Conservation (phyloP, 352 stramenopile species). For the Phytophthora melonis region DNA sequence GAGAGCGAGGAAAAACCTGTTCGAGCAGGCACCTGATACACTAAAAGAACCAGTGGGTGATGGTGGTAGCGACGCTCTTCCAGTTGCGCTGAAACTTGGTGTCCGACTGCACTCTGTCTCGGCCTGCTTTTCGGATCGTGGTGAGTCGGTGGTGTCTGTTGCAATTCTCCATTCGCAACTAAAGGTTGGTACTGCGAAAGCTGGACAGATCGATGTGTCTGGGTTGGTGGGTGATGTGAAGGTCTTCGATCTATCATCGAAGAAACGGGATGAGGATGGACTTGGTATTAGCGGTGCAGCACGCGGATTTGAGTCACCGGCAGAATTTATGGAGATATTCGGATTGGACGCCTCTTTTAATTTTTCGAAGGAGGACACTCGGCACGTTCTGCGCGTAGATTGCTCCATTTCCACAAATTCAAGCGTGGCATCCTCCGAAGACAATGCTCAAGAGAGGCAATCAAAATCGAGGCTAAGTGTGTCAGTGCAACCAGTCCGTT, state of each 20-base stretch:
- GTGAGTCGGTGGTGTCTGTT: constrained; percentile 69
- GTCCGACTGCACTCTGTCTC: constrained; percentile 80
- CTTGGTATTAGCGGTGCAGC: constrained; percentile 28
- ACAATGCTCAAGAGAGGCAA: constrained; percentile 2
- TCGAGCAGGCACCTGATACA: constrained; percentile 40
- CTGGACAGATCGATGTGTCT: constrained; percentile 46
- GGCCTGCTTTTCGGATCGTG: constrained; percentile 78
- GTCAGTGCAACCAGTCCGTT: constrained; percentile 59
- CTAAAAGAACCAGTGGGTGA: constrained; percentile 2
- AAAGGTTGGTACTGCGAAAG: constrained; percentile 43
- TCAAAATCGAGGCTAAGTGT: constrained; percentile 53
- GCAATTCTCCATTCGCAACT: constrained; percentile 68
- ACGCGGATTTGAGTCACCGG: constrained; percentile 17
- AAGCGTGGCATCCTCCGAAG: constrained; percentile 1
- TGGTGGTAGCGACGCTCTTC: constrained; percentile 7
- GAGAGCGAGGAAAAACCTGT: constrained; percentile 68
- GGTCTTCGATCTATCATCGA: constrained; percentile 72
- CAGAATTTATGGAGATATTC: constrained; percentile 66
- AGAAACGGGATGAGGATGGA: constrained; percentile 41
- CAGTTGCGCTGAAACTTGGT: constrained; percentile 50
- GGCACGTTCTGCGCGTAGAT: constrained; percentile 57
- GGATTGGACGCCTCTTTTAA: constrained; percentile 46
- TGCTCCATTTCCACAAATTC: constrained; percentile 45
- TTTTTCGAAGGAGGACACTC: constrained; percentile 24
- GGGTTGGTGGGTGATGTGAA: constrained; percentile 71